Percentiles rank a stretch among this genome's conserved stretches.
Evolutionary conservation across 345 rosid species (phyloP).

Genomic region (Acer negundo): DNA sequence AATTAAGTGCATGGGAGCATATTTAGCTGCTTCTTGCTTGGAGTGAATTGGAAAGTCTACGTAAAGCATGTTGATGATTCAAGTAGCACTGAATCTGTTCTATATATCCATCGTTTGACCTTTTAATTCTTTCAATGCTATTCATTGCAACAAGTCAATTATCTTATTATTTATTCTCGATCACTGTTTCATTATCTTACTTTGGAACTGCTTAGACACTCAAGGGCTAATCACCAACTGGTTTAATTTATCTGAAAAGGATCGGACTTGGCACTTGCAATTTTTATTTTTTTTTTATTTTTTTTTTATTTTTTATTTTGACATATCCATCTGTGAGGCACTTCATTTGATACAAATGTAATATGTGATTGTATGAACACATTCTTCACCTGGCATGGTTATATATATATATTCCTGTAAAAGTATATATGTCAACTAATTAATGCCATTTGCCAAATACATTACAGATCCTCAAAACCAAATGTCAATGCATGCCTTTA

Average conservation of each 20-base stretch:
- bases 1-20: not conserved
- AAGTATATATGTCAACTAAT: not conserved
- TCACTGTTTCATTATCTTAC: not conserved
- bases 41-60: not conserved
- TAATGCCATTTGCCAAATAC: not conserved
- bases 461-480: not conserved
- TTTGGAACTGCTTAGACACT: not conserved
- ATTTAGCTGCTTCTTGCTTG: not conserved
- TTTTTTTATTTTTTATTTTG: too few species aligned
- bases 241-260: too few species aligned
- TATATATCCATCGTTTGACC: constrained; percentile 4
- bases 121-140: not conserved
- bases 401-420: not conserved
- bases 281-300: too few species aligned
- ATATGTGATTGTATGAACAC: too few species aligned
- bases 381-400: too few species aligned
- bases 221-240: constrained; percentile 6
- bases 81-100: constrained; percentile 28
- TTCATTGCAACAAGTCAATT: not conserved
- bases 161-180: not conserved
- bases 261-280: not conserved
- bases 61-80: constrained; percentile 1
- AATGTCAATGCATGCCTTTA: constrained; percentile 16
- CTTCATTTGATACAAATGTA: too few species aligned
- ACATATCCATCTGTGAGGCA: too few species aligned